phyloP scores from a whole-genome alignment of 768 basidiomycete species.

The Trametes cinnabarina region DNA sequence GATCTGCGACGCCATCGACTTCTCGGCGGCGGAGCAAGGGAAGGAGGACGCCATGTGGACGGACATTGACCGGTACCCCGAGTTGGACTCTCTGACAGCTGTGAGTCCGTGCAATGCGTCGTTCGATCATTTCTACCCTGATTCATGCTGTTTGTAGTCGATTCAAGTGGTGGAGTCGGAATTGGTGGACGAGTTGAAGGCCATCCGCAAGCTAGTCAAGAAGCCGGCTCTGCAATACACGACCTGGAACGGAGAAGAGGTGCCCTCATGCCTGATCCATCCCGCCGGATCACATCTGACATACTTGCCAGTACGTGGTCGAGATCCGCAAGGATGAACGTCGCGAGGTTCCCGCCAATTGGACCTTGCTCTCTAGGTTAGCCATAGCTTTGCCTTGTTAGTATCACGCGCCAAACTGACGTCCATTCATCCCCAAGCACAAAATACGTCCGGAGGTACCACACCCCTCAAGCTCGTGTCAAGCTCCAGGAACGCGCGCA shows the following conservation, averaged over 20 bases:
- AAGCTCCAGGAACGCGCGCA: slow-evolving; percentile 73
- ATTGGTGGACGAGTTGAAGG: slow-evolving; percentile 68
- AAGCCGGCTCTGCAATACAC: slow-evolving; percentile 74
- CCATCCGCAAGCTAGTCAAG: slow-evolving; percentile 65
- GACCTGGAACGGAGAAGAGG: slow-evolving; percentile 67
- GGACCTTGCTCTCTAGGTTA: slow-evolving; percentile 73
- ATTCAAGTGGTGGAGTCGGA: slow-evolving; percentile 68
- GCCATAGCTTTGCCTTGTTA: no score
- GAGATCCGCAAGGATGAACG: slow-evolving; percentile 67
- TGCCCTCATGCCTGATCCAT: slow-evolving; percentile 30
- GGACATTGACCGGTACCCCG: slow-evolving; percentile 49
- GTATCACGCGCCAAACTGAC: no score
- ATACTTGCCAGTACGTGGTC: slow-evolving; percentile 60
- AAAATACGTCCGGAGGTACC: slow-evolving; percentile 68
- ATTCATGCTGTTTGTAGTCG: slow-evolving; percentile 40
- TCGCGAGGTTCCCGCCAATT: slow-evolving; percentile 46
- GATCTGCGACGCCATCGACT: slow-evolving; percentile 54
- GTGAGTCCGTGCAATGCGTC: slow-evolving; percentile 44
- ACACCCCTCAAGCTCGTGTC: slow-evolving; percentile 60
- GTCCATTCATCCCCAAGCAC: no score
- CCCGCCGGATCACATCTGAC: neutral
- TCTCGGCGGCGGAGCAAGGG: slow-evolving; percentile 63
- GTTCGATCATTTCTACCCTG: no score
- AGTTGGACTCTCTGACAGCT: slow-evolving; percentile 55
- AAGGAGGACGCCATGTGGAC: slow-evolving; percentile 71